Percentiles rank a stretch among this genome's conserved stretches.
These are phyloP conservation scores for Lyophyllum atratum DNA, from an alignment of 768 basidiomycete genomes.

Conservation along the genomic window DNA sequence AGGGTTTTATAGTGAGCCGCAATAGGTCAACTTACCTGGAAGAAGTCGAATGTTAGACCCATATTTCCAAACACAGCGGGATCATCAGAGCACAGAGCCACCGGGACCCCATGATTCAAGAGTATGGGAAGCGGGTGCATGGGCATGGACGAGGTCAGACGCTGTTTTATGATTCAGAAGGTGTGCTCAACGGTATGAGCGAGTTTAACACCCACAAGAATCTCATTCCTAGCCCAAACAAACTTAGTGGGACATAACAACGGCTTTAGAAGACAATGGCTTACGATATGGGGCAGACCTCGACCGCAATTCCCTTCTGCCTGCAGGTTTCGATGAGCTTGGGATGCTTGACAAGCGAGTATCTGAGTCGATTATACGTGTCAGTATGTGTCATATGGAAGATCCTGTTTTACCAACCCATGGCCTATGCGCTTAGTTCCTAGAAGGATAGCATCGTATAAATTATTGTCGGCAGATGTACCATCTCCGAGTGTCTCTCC, in stretches of 20 bases:
- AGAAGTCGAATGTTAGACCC: conserved; percentile 80
- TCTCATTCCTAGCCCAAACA: conserved; percentile 57
- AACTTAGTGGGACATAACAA: not conserved
- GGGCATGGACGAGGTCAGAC: conserved; percentile 77
- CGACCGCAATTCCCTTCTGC: conserved; percentile 63
- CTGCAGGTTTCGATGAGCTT: conserved; percentile 68
- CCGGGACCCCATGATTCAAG: conserved; percentile 71
- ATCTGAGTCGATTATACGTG: conserved; percentile 41
- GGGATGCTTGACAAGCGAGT: conserved; percentile 77
- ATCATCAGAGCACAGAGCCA: conserved; percentile 74
- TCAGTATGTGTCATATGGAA: not conserved
- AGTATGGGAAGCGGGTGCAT: conserved; percentile 76
- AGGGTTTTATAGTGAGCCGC: not conserved
- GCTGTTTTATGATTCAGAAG: conserved; percentile 35
- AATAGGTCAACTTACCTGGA: conserved; percentile 48
- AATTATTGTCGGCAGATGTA: conserved; percentile 64
- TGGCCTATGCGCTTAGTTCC: conserved; percentile 84
- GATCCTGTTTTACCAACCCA: conserved; percentile 44
- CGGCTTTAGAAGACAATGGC: conserved; percentile 27
- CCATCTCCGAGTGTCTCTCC: conserved; percentile 84
- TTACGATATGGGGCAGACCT: conserved; percentile 85
- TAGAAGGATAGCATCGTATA: conserved; percentile 78
- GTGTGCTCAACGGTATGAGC: not conserved
- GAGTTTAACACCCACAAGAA: conserved; percentile 47
- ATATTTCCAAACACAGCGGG: conserved; percentile 78